phyloP scores from a whole-genome alignment of 768 basidiomycete genomes.

The Austroboletus eburneus region DNA sequence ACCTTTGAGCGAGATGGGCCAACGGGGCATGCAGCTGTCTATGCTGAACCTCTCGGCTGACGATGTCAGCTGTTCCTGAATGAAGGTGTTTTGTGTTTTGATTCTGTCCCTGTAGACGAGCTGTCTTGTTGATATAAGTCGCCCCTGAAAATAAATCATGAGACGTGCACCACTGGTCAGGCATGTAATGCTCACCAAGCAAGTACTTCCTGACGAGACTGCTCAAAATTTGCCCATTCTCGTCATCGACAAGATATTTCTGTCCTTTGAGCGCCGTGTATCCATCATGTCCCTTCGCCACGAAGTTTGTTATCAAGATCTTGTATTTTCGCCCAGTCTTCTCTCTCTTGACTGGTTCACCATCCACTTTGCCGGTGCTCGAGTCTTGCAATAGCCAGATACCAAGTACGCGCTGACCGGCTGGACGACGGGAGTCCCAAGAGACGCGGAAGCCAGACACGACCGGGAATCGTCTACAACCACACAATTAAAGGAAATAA shows the following conservation, averaged over 20 bases:
- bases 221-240: slow-evolving; percentile 76
- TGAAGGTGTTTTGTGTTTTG: neutral
- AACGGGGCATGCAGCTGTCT: slow-evolving; percentile 25
- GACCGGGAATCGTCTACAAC: slow-evolving; percentile 76
- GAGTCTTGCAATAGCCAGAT: slow-evolving; percentile 55
- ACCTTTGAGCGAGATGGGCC: slow-evolving; percentile 35
- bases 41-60: slow-evolving; percentile 46
- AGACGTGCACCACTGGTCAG: neutral
- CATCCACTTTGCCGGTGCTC: slow-evolving; percentile 13
- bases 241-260: slow-evolving; percentile 66
- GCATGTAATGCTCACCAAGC: slow-evolving; percentile 47
- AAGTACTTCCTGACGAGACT: slow-evolving; percentile 79
- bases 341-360: slow-evolving; percentile 53
- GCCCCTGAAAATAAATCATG: slow-evolving; percentile 45
- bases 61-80: slow-evolving; percentile 38
- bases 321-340: slow-evolving; percentile 59
- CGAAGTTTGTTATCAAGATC: slow-evolving; percentile 77
- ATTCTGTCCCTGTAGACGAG: slow-evolving; percentile 29
- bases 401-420: slow-evolving; percentile 69
- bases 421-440: slow-evolving; percentile 77
- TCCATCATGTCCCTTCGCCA: slow-evolving; percentile 83
- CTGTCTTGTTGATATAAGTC: slow-evolving; percentile 50
- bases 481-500: neutral
- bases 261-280: slow-evolving; percentile 64
- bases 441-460: slow-evolving; percentile 81